phyloP scores from a whole-genome alignment of 2,329 filamentous ascomycete genomes.

The Mariannaea elegans region DNA sequence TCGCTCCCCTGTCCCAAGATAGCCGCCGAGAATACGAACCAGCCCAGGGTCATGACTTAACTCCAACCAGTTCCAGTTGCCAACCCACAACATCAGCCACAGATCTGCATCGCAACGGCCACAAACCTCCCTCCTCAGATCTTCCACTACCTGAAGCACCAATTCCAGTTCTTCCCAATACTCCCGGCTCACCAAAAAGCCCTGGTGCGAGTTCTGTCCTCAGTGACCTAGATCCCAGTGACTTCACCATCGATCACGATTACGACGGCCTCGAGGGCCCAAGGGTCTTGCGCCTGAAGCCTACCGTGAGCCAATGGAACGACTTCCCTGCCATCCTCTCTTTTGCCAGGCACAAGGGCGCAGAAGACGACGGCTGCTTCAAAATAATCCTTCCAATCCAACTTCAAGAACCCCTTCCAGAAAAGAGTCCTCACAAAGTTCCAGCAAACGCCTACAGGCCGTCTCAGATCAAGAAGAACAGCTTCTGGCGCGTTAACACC shows the following conservation, averaged over 20 bases:
- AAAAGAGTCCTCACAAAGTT: slow-evolving; percentile 40
- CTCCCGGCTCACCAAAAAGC: slow-evolving; percentile 11
- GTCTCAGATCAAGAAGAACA: slow-evolving; percentile 46
- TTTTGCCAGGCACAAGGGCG: slow-evolving; percentile 44
- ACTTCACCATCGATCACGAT: slow-evolving; percentile 41
- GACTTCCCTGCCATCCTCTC: slow-evolving; percentile 49
- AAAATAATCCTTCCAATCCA: slow-evolving; percentile 47
- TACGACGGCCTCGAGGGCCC: slow-evolving; percentile 44
- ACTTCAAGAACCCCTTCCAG: slow-evolving; percentile 44
- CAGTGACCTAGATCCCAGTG: slow-evolving; percentile 32
- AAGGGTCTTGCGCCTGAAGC: slow-evolving; percentile 46
- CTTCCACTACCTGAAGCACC: neutral
- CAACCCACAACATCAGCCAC: slow-evolving; percentile 18
- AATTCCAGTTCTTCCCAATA: slow-evolving; percentile 7
- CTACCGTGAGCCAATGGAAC: slow-evolving; percentile 46
- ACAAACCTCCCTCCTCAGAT: slow-evolving; percentile 3
- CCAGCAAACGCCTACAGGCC: slow-evolving; percentile 49
- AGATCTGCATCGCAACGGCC: slow-evolving; percentile 4
- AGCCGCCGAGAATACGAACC: slow-evolving; percentile 10
- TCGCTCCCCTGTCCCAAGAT: slow-evolving; percentile 15
- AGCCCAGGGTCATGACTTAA: slow-evolving; percentile 28
- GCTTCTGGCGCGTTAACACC: slow-evolving; percentile 49
- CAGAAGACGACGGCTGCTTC: slow-evolving; percentile 49
- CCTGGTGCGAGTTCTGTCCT: slow-evolving; percentile 37
- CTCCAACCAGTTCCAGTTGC: slow-evolving; percentile 27